Conservation (phyloP, 1,284 basidiomycete species). For the Marasmius fiardii region DNA sequence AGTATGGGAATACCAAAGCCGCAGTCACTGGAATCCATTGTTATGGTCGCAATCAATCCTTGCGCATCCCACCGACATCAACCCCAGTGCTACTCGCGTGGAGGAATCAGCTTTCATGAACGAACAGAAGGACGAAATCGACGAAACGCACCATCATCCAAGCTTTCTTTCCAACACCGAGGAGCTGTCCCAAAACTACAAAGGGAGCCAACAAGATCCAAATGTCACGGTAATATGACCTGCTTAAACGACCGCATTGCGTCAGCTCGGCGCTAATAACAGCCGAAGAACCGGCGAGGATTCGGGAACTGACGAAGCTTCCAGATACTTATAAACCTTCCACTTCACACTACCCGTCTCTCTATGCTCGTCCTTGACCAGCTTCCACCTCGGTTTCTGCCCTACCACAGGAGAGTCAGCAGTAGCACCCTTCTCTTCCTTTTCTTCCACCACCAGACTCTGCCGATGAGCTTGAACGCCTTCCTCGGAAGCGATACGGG, state of each 20-base stretch:
- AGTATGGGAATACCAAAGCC: too few relatives aligned
- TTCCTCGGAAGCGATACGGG: conserved; percentile 46
- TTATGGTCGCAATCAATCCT: too few relatives aligned
- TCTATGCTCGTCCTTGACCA: conserved; percentile 69
- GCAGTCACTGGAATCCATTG: too few relatives aligned
- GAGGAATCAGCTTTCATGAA: background rate
- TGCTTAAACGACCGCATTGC: conserved; percentile 26
- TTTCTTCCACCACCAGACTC: conserved; percentile 4
- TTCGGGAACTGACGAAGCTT: conserved; percentile 48
- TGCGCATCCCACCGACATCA: too few relatives aligned
- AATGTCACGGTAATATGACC: conserved; percentile 67
- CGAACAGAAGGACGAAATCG: background rate
- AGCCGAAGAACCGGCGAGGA: background rate
- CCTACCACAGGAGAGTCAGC: background rate
- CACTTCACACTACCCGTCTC: conserved; percentile 77
- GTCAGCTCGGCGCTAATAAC: too few relatives aligned
- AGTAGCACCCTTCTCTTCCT: conserved; percentile 28
- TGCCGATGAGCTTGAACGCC: conserved; percentile 25
- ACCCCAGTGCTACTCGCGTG: conserved; percentile 49
- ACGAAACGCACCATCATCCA: conserved; percentile 69
- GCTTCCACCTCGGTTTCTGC: conserved; percentile 61
- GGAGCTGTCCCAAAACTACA: conserved; percentile 46
- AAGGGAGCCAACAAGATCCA: conserved; percentile 50
- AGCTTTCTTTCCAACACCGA: conserved; percentile 57
- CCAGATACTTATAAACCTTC: conserved; percentile 76